phyloP scores from a whole-genome alignment of 2,329 filamentous ascomycete species.

The Coleophoma cylindrospora region DNA sequence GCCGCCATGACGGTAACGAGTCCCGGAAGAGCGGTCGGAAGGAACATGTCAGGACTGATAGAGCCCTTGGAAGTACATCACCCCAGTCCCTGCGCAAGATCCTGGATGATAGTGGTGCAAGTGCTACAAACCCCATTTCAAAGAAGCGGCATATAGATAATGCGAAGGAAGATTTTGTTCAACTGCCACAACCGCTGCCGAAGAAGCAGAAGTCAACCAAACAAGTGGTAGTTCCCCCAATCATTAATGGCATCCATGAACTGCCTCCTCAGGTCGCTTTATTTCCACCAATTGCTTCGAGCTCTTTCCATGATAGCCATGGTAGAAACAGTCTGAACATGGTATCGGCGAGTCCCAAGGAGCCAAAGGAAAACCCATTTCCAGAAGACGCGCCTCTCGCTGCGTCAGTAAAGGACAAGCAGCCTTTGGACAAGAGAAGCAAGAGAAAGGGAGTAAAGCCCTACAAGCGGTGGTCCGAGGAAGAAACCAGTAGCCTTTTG shows the following conservation, averaged over 20 bases:
- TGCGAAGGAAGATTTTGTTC: constrained; percentile 56
- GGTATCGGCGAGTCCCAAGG: constrained; percentile 12
- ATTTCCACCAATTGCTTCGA: constrained; percentile 59
- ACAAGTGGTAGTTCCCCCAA: constrained; percentile 51
- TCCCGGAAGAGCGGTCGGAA: constrained; percentile 10
- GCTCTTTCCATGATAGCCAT: constrained; percentile 46
- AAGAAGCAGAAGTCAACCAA: constrained; percentile 57
- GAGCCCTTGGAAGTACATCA: constrained; percentile 23
- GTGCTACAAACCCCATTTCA: constrained; percentile 21
- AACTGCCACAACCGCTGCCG: constrained; percentile 56
- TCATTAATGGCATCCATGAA: constrained; percentile 60
- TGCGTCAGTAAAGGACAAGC: constrained; percentile 1
- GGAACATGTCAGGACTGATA: constrained; percentile 5
- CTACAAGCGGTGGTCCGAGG: constrained; percentile 59
- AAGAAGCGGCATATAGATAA: constrained; percentile 50
- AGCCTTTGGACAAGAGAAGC: constrained; percentile 6
- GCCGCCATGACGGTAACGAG: constrained; percentile 5
- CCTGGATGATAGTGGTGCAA: constrained; percentile 23
- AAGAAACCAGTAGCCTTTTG: constrained; percentile 58
- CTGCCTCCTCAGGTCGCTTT: constrained; percentile 52
- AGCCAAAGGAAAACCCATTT: constrained; percentile 2
- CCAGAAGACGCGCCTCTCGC: neutral
- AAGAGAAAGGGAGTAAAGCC: constrained; percentile 51
- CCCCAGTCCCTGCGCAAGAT: constrained; percentile 28
- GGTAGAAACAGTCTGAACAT: constrained; percentile 29